phyloP scores from a whole-genome alignment of 768 basidiomycete genomes.

The Boletus subcaerulescens region DNA sequence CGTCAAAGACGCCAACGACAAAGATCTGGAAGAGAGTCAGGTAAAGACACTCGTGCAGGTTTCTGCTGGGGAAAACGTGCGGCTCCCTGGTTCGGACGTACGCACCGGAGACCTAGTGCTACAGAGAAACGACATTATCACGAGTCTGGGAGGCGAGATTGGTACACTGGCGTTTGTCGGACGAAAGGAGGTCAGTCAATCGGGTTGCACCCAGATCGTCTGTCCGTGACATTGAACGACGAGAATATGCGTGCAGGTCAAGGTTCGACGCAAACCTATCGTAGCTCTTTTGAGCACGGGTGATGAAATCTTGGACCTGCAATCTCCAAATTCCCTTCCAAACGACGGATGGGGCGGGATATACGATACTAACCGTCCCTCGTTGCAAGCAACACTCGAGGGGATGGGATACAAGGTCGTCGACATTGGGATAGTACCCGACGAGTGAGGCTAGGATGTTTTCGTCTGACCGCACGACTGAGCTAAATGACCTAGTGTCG shows the following conservation, averaged over 20 bases:
- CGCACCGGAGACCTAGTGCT: conserved; percentile 64
- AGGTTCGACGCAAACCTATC: conserved; percentile 66
- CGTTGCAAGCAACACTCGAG: conserved; percentile 64
- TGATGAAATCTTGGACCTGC: conserved; percentile 72
- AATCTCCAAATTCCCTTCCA: conserved; percentile 36
- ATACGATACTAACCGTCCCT: conserved; percentile 85
- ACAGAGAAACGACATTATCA: conserved; percentile 57
- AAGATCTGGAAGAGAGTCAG: conserved; percentile 62
- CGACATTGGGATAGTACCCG: conserved; percentile 77
- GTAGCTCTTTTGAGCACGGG: conserved; percentile 86
- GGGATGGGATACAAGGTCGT: conserved; percentile 73
- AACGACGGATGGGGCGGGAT: conserved; percentile 62
- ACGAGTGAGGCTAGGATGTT: conserved; percentile 48
- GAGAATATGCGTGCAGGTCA: conserved; percentile 44
- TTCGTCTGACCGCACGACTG: not conserved
- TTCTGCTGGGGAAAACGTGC: conserved; percentile 65
- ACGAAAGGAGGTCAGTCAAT: conserved; percentile 52
- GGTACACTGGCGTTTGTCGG: conserved; percentile 83
- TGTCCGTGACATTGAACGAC: not conserved
- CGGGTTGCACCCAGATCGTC: not conserved
- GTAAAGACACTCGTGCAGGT: conserved; percentile 67
- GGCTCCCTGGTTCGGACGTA: conserved; percentile 74
- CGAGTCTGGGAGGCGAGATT: conserved; percentile 73
- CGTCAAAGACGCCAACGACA: conserved; percentile 34
- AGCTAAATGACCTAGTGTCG: conserved; percentile 39